These are phyloP conservation scores for Jacaranda mimosifolia DNA, from an alignment of 257 asterid genomes.

Conservation along the genomic window DNA sequence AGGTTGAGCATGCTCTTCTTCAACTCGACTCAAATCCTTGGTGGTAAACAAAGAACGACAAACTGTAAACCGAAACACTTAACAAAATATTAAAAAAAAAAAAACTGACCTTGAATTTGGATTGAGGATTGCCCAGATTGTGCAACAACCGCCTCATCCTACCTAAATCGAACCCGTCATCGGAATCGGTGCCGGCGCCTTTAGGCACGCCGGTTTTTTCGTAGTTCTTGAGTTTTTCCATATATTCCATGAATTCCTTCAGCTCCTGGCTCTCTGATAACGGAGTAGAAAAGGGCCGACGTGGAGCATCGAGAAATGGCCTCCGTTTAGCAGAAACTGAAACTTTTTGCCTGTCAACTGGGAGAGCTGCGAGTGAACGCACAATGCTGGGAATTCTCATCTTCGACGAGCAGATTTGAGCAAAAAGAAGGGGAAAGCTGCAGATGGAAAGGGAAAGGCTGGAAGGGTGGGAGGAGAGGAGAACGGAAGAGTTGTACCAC, in stretches of 20 bases:
- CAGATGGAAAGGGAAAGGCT: background rate
- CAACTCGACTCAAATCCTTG: background rate
- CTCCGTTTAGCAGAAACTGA: slow-evolving; percentile 27
- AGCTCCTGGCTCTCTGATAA: slow-evolving; percentile 53
- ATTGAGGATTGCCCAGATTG: slow-evolving; percentile 80
- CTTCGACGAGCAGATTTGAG: background rate
- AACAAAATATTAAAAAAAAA: background rate
- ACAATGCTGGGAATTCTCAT: slow-evolving; percentile 42
- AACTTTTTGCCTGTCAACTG: slow-evolving; percentile 24
- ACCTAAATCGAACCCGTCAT: slow-evolving; percentile 86
- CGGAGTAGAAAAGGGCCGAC: slow-evolving; percentile 47
- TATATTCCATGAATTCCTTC: slow-evolving; percentile 62
- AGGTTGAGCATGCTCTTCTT: background rate
- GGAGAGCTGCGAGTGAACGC: slow-evolving; percentile 31
- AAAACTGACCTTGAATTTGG: slow-evolving; percentile 74
- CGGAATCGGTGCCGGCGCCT: slow-evolving; percentile 88
- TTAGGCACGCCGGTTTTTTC: slow-evolving; percentile 87
- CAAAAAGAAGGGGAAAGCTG: background rate
- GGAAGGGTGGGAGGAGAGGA: background rate
- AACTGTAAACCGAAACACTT: background rate
- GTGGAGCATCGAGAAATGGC: slow-evolving; percentile 28
- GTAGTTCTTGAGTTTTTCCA: slow-evolving; percentile 80
- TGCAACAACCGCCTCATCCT: slow-evolving; percentile 84
- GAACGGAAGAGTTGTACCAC: background rate
- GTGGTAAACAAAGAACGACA: slow-evolving; percentile 6